Percentiles rank a stretch among this genome's conserved stretches.
Conservation (phyloP, 2,329 filamentous ascomycete genomes). For the Epichloe hybrida region DNA sequence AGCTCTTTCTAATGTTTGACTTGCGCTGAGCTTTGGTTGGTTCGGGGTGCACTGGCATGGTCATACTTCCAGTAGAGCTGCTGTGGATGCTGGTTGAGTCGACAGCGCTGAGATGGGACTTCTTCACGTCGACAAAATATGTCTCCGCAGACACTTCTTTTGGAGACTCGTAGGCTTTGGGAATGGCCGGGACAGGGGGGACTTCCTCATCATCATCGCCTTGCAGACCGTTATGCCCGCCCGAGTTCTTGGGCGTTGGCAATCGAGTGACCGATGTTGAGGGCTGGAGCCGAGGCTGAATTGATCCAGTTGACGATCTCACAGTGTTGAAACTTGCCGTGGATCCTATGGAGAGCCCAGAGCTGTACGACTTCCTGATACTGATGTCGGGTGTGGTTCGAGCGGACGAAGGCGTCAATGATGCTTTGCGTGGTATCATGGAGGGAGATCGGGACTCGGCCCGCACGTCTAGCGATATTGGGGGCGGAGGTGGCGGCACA, state of each 20-base stretch:
- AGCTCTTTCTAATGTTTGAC: constrained; percentile 33
- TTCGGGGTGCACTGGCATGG: constrained; percentile 32
- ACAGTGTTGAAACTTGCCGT: constrained; percentile 69
- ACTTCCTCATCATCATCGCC: constrained; percentile 69
- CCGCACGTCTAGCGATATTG: constrained; percentile 30
- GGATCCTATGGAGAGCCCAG: constrained; percentile 66
- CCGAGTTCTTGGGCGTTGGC: constrained; percentile 64
- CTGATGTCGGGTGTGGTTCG: constrained; percentile 76
- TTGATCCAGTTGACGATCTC: constrained; percentile 58
- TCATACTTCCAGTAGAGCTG: constrained; percentile 42
- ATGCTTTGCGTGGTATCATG: constrained; percentile 67
- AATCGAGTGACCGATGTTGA: constrained; percentile 60
- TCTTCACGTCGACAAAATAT: constrained; percentile 55
- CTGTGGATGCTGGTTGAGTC: constrained; percentile 43
- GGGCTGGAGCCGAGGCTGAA: constrained; percentile 55
- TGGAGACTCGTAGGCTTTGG: constrained; percentile 89
- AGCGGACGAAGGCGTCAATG: constrained; percentile 72
- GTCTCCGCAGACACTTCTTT: constrained; percentile 59
- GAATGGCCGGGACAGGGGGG: constrained; percentile 95
- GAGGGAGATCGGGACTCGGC: constrained; percentile 62
- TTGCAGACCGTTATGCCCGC: constrained; percentile 43
- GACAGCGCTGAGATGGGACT: constrained; percentile 47
- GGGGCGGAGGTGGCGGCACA: constrained; percentile 30
- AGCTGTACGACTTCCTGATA: constrained; percentile 74
- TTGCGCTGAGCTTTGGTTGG: constrained; percentile 34